Conservation (phyloP, 2,329 filamentous ascomycete genomes). For the Emergomyces orientalis region DNA sequence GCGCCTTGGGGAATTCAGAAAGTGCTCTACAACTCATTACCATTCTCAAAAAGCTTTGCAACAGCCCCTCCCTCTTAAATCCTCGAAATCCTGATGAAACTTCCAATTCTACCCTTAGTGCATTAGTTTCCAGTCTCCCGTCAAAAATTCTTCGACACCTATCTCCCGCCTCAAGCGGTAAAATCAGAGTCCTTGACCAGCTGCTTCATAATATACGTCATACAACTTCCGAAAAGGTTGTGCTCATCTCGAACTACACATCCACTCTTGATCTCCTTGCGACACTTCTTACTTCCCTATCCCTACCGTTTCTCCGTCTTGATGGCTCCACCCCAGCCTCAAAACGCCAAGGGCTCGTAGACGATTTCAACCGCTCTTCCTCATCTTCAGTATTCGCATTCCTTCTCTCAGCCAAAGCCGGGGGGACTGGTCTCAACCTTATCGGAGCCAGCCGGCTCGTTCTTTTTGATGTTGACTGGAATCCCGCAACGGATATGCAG, state of each 20-base stretch:
- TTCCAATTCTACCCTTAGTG: constrained; percentile 39
- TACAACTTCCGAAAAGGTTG: constrained; percentile 59
- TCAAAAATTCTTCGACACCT: constrained; percentile 44
- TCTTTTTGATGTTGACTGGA: constrained; percentile 68
- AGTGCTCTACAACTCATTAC: constrained; percentile 60
- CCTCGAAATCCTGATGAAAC: constrained; percentile 41
- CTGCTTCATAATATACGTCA: constrained; percentile 53
- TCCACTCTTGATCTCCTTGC: constrained; percentile 60
- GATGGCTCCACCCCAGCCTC: constrained; percentile 56
- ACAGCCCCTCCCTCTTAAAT: constrained; percentile 55
- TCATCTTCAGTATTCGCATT: constrained; percentile 56
- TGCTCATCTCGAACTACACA: constrained; percentile 69
- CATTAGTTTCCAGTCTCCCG: constrained; percentile 47
- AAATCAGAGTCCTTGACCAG: constrained; percentile 58
- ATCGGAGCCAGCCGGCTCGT: constrained; percentile 61
- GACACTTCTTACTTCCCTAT: constrained; percentile 50
- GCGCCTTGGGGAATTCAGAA: constrained; percentile 52
- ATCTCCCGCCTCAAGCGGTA: constrained; percentile 52
- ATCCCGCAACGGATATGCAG: constrained; percentile 62
- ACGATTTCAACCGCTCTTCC: constrained; percentile 57
- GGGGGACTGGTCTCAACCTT: constrained; percentile 60
- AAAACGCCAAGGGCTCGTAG: constrained; percentile 59
- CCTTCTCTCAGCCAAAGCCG: constrained; percentile 62
- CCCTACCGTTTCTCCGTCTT: constrained; percentile 55
- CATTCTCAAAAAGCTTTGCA: constrained; percentile 65